phyloP scores from a whole-genome alignment of 2,329 filamentous ascomycete species.

The Karstenula rhodostoma region DNA sequence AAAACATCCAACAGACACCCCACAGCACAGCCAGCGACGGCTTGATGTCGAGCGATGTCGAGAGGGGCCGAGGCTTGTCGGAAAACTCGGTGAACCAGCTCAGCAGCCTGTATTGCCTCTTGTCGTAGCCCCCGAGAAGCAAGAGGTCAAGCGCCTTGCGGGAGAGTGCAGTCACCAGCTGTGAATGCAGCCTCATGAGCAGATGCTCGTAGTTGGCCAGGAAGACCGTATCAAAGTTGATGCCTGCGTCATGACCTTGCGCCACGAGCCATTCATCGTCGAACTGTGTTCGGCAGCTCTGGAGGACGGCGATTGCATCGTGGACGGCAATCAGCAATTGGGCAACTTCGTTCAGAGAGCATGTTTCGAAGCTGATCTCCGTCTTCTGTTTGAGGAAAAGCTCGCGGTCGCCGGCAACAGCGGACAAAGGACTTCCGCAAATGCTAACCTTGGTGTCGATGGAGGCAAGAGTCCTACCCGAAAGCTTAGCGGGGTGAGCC shows the following conservation, averaged over 20 bases:
- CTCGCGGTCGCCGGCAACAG: constrained; percentile 39
- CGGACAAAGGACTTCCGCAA: constrained; percentile 34
- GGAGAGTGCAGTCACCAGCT: constrained; percentile 41
- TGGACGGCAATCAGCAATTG: constrained; percentile 39
- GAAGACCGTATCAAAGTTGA: constrained; percentile 46
- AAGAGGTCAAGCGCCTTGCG: constrained; percentile 42
- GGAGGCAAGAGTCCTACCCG: constrained; percentile 39
- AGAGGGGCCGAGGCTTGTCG: constrained; percentile 49
- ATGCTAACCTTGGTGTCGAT: constrained; percentile 33
- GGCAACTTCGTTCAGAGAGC: constrained; percentile 40
- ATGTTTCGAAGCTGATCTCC: constrained; percentile 37
- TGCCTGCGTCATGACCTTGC: constrained; percentile 39
- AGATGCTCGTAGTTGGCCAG: constrained; percentile 56
- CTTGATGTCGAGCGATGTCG: constrained; percentile 56
- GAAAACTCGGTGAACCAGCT: constrained; percentile 53
- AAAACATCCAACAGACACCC: constrained; percentile 56
- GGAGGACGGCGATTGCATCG: constrained; percentile 43
- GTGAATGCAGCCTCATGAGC: constrained; percentile 48
- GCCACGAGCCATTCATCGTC: constrained; percentile 43
- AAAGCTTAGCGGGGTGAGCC: constrained; percentile 44
- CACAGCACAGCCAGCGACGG: constrained; percentile 54
- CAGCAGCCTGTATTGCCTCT: constrained; percentile 43
- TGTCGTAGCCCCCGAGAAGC: constrained; percentile 39
- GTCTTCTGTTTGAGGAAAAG: constrained; percentile 48
- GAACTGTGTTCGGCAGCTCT: constrained; percentile 34